These are phyloP conservation scores for Petunia secreta DNA, from an alignment of 257 asterid genomes.

Conservation along the genomic window DNA sequence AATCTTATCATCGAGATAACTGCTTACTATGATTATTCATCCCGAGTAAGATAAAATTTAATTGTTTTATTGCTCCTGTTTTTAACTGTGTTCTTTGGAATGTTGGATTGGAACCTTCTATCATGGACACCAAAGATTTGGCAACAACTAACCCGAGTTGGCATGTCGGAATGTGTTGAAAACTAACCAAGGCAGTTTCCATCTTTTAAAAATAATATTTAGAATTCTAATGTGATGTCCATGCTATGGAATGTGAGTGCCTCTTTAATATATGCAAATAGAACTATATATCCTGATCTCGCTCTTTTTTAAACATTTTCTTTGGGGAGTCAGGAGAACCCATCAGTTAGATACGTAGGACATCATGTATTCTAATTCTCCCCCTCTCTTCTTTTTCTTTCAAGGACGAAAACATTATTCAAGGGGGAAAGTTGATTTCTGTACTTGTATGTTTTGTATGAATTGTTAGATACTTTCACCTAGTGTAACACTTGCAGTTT, in stretches of 20 bases:
- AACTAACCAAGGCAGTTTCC: not conserved
- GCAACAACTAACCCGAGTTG: not conserved
- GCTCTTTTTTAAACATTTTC: not conserved
- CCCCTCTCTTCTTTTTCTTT: not conserved
- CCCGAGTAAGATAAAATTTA: not conserved
- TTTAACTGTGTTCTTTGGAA: not conserved
- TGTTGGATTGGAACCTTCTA: not conserved
- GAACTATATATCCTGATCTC: not conserved
- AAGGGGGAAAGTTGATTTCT: not conserved
- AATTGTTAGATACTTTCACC: not conserved
- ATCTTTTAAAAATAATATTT: not conserved
- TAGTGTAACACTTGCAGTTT: not conserved
- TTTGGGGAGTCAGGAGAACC: conserved; percentile 4
- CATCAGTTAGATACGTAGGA: not conserved
- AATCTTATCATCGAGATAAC: conserved; percentile 23
- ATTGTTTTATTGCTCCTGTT: not conserved
- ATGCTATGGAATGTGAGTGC: not conserved
- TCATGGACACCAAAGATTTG: conserved; percentile 11
- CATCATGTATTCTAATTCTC: not conserved
- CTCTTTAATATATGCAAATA: not conserved
- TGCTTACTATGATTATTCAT: conserved; percentile 21
- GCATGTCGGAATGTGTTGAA: conserved; percentile 1
- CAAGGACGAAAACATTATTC: not conserved
- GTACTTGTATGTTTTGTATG: not conserved
- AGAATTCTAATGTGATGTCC: not conserved